Evolutionary conservation across 768 basidiomycete genomes (phyloP), one percentile per base, ranked within the genome.

Genomic region (Sarcomyxa edulis): DNA sequence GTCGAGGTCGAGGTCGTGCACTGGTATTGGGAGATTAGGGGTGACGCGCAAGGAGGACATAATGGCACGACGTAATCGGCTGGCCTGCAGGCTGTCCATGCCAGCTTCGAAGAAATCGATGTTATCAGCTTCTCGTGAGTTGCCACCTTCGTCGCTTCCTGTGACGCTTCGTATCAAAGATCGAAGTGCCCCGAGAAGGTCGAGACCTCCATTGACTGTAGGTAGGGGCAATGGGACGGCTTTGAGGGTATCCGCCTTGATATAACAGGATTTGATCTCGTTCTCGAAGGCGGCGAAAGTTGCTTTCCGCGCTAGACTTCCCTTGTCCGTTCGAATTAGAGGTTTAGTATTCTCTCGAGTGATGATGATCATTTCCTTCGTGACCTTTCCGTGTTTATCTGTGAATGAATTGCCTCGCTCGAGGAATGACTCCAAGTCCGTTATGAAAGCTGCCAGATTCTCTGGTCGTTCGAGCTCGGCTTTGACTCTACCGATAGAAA

Each of bases 81-180:
- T 59, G 8, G 65, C 63, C 31, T 66, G 66, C 21, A 66, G 37
- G 37, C 64, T 65, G 40, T 66, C 65, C 64, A 68, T 62, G 1
- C 66, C 66, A 1, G 48, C 50, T 47, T 66, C 64, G 39, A 68
- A 66, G 37, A 68, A 62, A 42, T 66, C 64, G 11, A 48, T 36
- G 9, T 51, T 47, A 28, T 60, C 53, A 5, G 53, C 30, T 1
- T 42, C 35, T n/a, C n/a, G n/a, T 12, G 46, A 28, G 2, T 18
- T 46, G 6, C 23, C 21, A 10, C 30, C 24, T 15, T 51, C 49
- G 10, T 49, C 32, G 10, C 43, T 42, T 1, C 46, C 48, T 19
- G 48, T 45, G 20, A 56, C 46, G 11, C 35, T 38, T 5, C 43
- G 40, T 26, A 64, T 58, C 6, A 56, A 48, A 16, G 35, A 36